Base-by-base conservation (phyloP, 345 rosid genomes). In the Eutrema heterophyllum region DNA sequence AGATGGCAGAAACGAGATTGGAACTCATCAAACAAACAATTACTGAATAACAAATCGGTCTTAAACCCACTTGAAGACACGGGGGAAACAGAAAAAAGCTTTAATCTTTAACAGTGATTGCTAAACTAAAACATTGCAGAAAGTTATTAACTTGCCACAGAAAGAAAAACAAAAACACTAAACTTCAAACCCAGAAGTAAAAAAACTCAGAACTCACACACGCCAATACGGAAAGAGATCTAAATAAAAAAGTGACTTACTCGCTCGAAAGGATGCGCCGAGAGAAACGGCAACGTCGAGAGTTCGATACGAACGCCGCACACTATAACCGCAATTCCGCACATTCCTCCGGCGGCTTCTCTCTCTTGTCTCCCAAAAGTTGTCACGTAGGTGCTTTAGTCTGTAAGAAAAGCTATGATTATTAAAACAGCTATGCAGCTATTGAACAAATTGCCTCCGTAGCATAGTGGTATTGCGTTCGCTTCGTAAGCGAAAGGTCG, bases 391-490 rank as follows among this genome's bases (percentile, higher is more conserved):
- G 53, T 26, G 21, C 18, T 40, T 59, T 8, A 43, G 26, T 6
- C 52, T 43, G 39, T n/a, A 58, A 58, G 5, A 0, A 1, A 10
- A 40, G 11, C 1, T 40, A 9, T 4, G 14, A 40, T 40, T 40
- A 11, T 40, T 40, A 40, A 9, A 4, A 5, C 5, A 0, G 33
- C 6, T 30, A 4, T 30, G 6, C 5, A 0, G 5, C 6, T 4
- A 5, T 30, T 30, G 33, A 30, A 30, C 33, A 30, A 30, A 30
- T 4, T 6, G 90, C 89, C 86, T 88, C 83, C 84, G 88, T 91
- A 91, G 96, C 97, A 93, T 91, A 89, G 97, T 93, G 98, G 98
- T 85, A 88, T 90, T 91, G 98, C 91, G 96, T 94, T 94, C 96
- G 93, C 97, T 91, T 91, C 96, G 96, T 94, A 94, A 94, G 97